Base-by-base conservation (phyloP, 306 rosid genomes). In the Abrus precatorius region DNA sequence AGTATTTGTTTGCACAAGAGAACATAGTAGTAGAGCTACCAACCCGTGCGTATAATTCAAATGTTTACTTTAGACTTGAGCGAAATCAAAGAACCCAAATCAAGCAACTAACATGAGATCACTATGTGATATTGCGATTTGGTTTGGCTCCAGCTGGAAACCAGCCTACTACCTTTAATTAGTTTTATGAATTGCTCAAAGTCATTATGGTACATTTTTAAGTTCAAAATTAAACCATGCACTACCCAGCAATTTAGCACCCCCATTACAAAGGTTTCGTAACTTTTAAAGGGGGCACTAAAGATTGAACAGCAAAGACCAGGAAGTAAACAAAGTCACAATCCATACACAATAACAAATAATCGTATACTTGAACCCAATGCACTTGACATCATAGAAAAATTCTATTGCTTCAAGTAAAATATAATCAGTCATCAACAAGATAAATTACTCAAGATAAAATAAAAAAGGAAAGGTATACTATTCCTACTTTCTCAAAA, bases 341-440 rank as follows among this genome's bases (percentile, higher is more conserved):
- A 50, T 48, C 9, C 14, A 50, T 14, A 66, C 38, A 43, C 7
- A 38, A 12, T 1, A 55, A 55, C 14, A 67, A 32, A 69, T 53
- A 54, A 68, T 67, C 38, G 8, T 30, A 34, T 48, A 62, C 34
- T 67, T 8, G n/a, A 55, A 44, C 3, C 56, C 5, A 41, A 67
- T 7, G 12, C 29, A 28, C 41, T 60, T 68, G 61, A 33, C 57
- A 69, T 64, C 11, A 9, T 1, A 13, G 7, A 78, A 49, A 30
- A 3, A 45, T 78, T 78, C 54, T 48, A 63, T 50, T 27, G 63
- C 73, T 67, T 75, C 59, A 43, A 48, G n/a, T 9, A n/a, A 8
- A 61, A 14, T 14, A 76, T 1, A 6, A 27, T 33, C 52, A 54
- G 1, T 32, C 27, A 64, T 73, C 55, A 65, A 65, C 33, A 5